Evolutionary conservation across 768 basidiomycete species (phyloP).

Genomic region (Heimioporus sp.): DNA sequence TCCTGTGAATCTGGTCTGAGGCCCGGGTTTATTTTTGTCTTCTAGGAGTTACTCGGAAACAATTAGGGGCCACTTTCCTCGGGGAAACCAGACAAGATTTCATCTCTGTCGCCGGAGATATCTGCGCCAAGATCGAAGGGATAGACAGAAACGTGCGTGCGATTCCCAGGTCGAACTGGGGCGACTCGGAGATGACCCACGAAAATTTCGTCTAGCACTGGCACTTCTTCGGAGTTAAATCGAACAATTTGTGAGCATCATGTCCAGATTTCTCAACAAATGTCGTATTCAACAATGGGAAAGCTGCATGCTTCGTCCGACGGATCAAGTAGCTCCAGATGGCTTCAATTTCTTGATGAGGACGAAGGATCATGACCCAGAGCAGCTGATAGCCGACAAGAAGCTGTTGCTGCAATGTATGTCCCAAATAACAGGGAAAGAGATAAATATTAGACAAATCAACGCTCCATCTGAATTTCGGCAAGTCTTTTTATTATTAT

Average conservation of each 20-base stretch:
- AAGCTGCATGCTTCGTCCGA: conserved; percentile 3
- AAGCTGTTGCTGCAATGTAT: conserved; percentile 29
- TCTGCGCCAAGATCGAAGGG: conserved; percentile 30
- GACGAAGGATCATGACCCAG: conserved; percentile 2
- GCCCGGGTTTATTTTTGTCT: not conserved
- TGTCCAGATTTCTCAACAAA: not conserved
- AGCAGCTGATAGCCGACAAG: conserved; percentile 8
- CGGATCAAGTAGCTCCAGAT: conserved; percentile 4
- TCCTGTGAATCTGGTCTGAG: not conserved
- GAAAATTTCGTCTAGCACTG: conserved; percentile 11
- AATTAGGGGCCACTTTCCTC: conserved; percentile 39
- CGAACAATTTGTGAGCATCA: conserved; percentile 5
- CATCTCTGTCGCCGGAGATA: conserved; percentile 34
- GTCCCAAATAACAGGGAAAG: conserved; percentile 22
- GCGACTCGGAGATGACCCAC: not conserved
- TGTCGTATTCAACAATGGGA: not conserved
- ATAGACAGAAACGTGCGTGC: conserved; percentile 24
- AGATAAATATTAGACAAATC: conserved; percentile 30
- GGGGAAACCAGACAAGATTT: conserved; percentile 37
- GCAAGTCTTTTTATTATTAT: conserved; percentile 10
- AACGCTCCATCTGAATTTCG: conserved; percentile 23
- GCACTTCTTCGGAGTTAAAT: conserved; percentile 18
- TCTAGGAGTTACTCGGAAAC: conserved; percentile 32
- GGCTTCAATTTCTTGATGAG: conserved; percentile 12
- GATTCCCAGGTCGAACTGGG: not conserved